phyloP scores from a whole-genome alignment of 1,139 yeast genomes.

The Suhomyces bokatorum region DNA sequence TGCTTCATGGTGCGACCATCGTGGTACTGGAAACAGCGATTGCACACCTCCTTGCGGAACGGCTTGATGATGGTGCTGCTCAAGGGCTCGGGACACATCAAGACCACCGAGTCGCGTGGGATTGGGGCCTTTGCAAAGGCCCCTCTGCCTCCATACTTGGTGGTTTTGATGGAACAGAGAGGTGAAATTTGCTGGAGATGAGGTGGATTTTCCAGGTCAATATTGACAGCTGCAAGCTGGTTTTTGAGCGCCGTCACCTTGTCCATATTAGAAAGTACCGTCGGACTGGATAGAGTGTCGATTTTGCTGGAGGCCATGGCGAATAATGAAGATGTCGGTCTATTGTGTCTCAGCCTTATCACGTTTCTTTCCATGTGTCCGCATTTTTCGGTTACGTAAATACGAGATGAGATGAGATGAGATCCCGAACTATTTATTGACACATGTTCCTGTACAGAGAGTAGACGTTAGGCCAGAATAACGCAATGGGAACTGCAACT shows the following conservation, averaged over 20 bases:
- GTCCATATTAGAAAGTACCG: neutral
- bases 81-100: conserved; percentile 42
- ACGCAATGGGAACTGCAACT: no score
- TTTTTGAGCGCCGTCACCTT: neutral
- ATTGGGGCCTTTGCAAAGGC: conserved; percentile 52
- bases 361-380: conserved; percentile 3
- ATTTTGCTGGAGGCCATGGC: conserved; percentile 3
- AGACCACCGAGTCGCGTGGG: conserved; percentile 42
- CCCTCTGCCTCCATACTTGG: conserved; percentile 65
- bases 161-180: conserved; percentile 39
- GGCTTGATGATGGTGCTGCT: conserved; percentile 52
- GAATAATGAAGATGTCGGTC: neutral
- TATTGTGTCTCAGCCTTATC: neutral
- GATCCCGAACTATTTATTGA: neutral
- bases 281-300: neutral
- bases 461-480: no score
- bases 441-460: no score
- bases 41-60: conserved; percentile 67
- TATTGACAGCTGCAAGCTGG: neutral
- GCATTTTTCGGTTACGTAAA: conserved; percentile 5
- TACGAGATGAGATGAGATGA: conserved; percentile 12
- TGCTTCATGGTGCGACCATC: conserved; percentile 50
- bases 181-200: conserved; percentile 22
- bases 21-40: conserved; percentile 52
- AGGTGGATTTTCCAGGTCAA: neutral